Evolutionary conservation across 1,139 yeast species (phyloP), one percentile per base, ranked within the genome.

Genomic region (Yamadazyma taylorii): DNA sequence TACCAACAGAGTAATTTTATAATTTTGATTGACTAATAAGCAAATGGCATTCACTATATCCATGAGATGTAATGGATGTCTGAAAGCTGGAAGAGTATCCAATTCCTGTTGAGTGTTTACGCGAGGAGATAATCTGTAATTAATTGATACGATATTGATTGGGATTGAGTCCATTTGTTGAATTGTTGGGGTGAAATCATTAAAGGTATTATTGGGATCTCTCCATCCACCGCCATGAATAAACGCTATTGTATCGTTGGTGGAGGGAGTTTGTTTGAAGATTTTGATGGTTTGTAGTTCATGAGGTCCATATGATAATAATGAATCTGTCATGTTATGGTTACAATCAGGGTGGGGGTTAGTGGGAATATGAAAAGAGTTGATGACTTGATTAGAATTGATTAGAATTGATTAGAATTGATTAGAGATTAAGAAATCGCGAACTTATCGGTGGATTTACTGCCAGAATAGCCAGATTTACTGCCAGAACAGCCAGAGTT

Each of bases 171-270:
- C 16, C 19, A 48, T 35, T 9, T 35, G 15, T 2, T 15, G 11
- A 24, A 41, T 30, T 4, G 83, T 51, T 3, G 52, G 51, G 13
- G 63, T 62, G 40, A 78, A 80, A 52, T 85, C 94, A 32, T 68
- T 61, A 34, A 58, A 73, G 0, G 86, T 78, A 53, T 83, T 81
- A 2, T 47, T 56, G 0, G 81, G 79, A 52, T 85, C 95, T 46
- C 86, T 65, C 96, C 96, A 88, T 0, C 92, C 95, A 0, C 96
- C 96, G 0, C 96, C 96, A 56, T 88, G 96, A 26, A 88, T 73
- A 46, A 78, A 80, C 1, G 87, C 61, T 3, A 71, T 51, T 2
- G 60, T 48, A 10, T 41, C 39, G 4, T 23, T 38, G 32, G 51
- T 50, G 9, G 33, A 33, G 30, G 45, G 46, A 2, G 32, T 39